Percentiles rank a stretch among this genome's conserved stretches.
phyloP scores from a whole-genome alignment of 306 rosid species.

The Cucurbita argyrosperma region DNA sequence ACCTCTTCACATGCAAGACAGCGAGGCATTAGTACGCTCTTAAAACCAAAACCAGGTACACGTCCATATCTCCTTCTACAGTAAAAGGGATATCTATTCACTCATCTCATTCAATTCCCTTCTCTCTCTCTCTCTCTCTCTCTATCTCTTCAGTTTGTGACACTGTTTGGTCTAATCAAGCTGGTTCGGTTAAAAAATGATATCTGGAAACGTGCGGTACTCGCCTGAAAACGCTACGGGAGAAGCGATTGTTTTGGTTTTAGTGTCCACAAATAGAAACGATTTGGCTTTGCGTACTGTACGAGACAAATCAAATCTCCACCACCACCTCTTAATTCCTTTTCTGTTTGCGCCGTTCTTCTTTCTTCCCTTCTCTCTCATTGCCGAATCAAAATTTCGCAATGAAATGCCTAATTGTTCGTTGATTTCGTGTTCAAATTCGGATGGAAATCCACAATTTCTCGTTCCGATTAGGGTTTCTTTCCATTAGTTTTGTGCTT shows the following conservation, averaged over 20 bases:
- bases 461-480: background rate
- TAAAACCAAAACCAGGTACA: slow-evolving; percentile 37
- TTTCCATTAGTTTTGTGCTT: background rate
- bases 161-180: slow-evolving; percentile 6
- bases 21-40: slow-evolving; percentile 58
- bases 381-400: background rate
- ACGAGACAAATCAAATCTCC: background rate
- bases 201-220: slow-evolving; percentile 1
- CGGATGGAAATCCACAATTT: background rate
- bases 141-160: slow-evolving; percentile 3
- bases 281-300: background rate
- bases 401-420: background rate
- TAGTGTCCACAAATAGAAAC: background rate
- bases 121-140: background rate
- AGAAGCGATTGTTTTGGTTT: slow-evolving; percentile 1
- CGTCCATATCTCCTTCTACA: slow-evolving; percentile 40
- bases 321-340: background rate
- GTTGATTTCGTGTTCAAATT: background rate
- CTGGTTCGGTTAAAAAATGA: background rate
- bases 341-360: background rate
- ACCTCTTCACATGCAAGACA: slow-evolving; percentile 68
- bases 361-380: background rate
- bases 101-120: background rate
- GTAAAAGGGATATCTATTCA: slow-evolving; percentile 38
- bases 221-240: slow-evolving; percentile 7